Conservation (phyloP, 495 filamentous ascomycete genomes). For the Penicillium flavigenum region DNA sequence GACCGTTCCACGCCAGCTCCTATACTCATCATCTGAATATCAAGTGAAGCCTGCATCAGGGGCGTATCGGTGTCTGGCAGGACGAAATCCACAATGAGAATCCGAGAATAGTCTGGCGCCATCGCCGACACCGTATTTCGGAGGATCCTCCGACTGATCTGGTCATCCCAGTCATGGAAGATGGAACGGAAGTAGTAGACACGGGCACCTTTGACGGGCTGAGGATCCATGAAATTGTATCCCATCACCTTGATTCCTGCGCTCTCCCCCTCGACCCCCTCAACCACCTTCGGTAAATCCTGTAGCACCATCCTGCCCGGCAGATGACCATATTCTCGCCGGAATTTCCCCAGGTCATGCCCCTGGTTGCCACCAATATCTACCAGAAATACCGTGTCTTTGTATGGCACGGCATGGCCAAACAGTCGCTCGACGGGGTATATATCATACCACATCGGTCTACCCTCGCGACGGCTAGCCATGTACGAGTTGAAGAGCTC, state of each 20-base stretch:
- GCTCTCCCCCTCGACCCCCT: conserved; percentile 6
- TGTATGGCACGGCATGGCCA: conserved; percentile 17
- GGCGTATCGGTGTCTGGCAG: conserved; percentile 36
- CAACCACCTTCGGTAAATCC: conserved; percentile 37
- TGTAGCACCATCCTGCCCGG: conserved; percentile 32
- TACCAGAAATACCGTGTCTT: conserved; percentile 39
- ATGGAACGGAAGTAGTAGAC: conserved; percentile 46
- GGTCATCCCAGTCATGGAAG: conserved; percentile 49
- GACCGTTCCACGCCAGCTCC: conserved; percentile 43
- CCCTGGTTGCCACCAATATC: conserved; percentile 46
- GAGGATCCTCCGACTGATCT: conserved; percentile 38
- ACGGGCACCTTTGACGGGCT: conserved; percentile 38
- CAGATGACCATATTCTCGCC: conserved; percentile 20
- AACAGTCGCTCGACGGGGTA: conserved; percentile 34
- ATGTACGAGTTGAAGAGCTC: conserved; percentile 43
- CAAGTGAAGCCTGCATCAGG: conserved; percentile 37
- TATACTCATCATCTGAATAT: conserved; percentile 50
- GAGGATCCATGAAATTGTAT: conserved; percentile 37
- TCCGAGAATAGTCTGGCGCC: conserved; percentile 34
- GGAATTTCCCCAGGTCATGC: conserved; percentile 37
- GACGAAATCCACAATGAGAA: conserved; percentile 42
- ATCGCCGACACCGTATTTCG: conserved; percentile 39
- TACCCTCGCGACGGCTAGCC: conserved; percentile 38
- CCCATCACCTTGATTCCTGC: conserved; percentile 34
- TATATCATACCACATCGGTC: conserved; percentile 38